Evolutionary conservation across 768 basidiomycete genomes (phyloP).

Genomic region (Leccinum fibrillosum): DNA sequence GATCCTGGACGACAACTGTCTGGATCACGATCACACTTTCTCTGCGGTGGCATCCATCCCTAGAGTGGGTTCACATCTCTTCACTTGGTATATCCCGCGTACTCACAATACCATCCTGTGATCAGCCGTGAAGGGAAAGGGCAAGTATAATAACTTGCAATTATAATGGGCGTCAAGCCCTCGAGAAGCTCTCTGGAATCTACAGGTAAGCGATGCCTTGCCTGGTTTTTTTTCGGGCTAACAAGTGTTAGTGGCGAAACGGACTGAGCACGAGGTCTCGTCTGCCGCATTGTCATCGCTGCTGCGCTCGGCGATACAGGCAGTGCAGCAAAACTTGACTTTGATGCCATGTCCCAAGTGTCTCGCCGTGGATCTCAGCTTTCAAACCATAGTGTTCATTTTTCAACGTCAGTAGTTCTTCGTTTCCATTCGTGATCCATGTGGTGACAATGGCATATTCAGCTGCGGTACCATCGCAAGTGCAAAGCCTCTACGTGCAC

Average conservation of each 20-base stretch:
- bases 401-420: constrained; percentile 1
- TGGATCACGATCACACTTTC: constrained; percentile 5
- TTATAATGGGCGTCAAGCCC: not conserved
- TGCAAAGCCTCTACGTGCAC: constrained; percentile 3
- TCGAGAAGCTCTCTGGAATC: constrained; percentile 1
- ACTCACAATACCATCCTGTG: not conserved
- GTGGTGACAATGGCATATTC: not conserved
- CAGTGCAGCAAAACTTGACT: not conserved
- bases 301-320: not conserved
- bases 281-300: constrained; percentile 2
- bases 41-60: not conserved
- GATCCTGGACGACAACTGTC: not conserved
- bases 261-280: not conserved
- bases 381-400: not conserved
- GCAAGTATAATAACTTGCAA: not conserved
- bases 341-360: not conserved
- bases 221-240: not conserved
- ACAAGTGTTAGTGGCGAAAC: not conserved
- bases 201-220: constrained; percentile 9
- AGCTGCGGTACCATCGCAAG: constrained; percentile 1
- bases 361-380: constrained; percentile 1
- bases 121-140: not conserved
- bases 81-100: not conserved
- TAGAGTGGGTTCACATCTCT: not conserved
- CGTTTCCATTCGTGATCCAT: not conserved